Base-by-base conservation (phyloP, 164 flowering plant genomes). In the Platanus orientalis region DNA sequence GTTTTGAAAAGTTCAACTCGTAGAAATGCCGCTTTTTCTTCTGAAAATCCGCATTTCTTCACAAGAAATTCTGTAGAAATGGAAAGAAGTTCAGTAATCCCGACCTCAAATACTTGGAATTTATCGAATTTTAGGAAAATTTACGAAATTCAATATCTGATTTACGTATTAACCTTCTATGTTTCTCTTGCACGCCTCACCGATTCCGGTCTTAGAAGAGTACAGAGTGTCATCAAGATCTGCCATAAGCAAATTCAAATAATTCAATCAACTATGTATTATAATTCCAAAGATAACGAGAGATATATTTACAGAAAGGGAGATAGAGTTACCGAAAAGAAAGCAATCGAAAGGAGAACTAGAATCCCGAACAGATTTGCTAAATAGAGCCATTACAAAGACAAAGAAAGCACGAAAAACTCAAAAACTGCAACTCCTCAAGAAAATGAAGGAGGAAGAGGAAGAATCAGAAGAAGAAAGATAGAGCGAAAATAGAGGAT, bases 211-310 rank as follows among this genome's bases (percentile, higher is more conserved):
- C 32, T 71, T 77, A 0, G 81, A 73, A 20, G 96, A 76, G 63
- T 90, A 93, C 66, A 93, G 28, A 56, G 97, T 93, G 58, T 90
- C 98, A 66, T 93, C 98, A 76, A 93, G 81, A 81, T 93, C 98
- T 93, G 83, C 58, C 34, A 29, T 5, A 69, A 25, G 26, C 16
- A 6, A 48, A 55, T 53, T 27, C 26, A 54, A 17, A 5, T 51
- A 2, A 14, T 1, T 2, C 6, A n/a, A 30, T 54, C 44, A 30
- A 24, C 20, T 16, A 42, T n/a, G 29, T 6, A 49, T 1, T 25
- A 11, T 28, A 26, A 23, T 21, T 13, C 7, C 14, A 32, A 21
- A 4, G 23, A 11, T 26, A 0, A 10, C 32, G n/a, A 16, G n/a
- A 57, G 11, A 7, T 20, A 60, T 1, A 49, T 7, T 5, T 11